Conservation (phyloP, 108 stramenopile species). For the Bacterosira constricta region DNA sequence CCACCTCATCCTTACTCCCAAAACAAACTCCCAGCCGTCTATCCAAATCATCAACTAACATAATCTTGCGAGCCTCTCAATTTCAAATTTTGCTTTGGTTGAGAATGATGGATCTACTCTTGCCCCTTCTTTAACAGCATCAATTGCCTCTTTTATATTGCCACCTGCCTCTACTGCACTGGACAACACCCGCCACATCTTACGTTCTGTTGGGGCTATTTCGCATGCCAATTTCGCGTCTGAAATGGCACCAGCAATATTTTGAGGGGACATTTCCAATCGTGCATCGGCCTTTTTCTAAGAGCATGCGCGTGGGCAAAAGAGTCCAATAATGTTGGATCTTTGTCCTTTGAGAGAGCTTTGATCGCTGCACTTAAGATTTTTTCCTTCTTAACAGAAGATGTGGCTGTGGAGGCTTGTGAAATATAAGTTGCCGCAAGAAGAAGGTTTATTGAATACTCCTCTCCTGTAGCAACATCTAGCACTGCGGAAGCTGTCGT, state of each 20-base stretch:
- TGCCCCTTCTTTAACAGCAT: constrained; percentile 23
- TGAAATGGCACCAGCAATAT: constrained; percentile 32
- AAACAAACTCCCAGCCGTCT: constrained; percentile 74
- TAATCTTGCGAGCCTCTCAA: constrained; percentile 28
- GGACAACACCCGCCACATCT: constrained; percentile 48
- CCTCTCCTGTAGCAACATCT: constrained; percentile 28
- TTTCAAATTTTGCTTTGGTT: constrained; percentile 45
- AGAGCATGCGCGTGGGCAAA: constrained; percentile 44
- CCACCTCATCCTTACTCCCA: constrained; percentile 72
- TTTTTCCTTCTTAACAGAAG: constrained; percentile 22
- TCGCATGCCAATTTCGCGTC: constrained; percentile 37
- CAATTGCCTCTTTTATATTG: constrained; percentile 22
- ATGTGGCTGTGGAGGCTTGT: constrained; percentile 27
- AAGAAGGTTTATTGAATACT: constrained; percentile 40
- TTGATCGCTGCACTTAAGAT: constrained; percentile 28
- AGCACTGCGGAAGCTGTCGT: constrained; percentile 42
- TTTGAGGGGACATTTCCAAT: constrained; percentile 33
- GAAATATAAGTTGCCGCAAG: constrained; percentile 37
- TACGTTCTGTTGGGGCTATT: constrained; percentile 25
- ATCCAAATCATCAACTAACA: constrained; percentile 73
- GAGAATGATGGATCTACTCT: constrained; percentile 46
- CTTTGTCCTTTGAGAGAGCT: constrained; percentile 27
- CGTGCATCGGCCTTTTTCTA: constrained; percentile 41
- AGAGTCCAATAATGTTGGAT: constrained; percentile 24
- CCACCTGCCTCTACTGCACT: constrained; percentile 39